A percentile compares a stretch with the other conserved stretches of the same genome.
phyloP scores from a whole-genome alignment of 495 filamentous ascomycete genomes.

The Aspergillus saccharolyticus region DNA sequence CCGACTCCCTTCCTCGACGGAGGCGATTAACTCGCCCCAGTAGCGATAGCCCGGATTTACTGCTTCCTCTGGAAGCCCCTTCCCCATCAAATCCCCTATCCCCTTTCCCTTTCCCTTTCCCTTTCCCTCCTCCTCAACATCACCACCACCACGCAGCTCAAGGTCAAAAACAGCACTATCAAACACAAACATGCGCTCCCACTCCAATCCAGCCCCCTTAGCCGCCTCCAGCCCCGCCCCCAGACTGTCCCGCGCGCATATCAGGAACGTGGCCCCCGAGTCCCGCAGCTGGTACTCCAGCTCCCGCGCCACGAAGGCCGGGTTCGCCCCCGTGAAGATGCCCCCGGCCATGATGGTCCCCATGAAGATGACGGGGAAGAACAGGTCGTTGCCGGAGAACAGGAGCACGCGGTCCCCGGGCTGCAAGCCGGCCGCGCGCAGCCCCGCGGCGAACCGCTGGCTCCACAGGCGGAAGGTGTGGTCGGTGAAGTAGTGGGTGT shows the following conservation, averaged over 20 bases:
- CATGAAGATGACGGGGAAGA: conserved; percentile 67
- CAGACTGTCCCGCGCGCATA: conserved; percentile 49
- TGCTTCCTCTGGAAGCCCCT: too few species aligned
- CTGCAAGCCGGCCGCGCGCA: conserved; percentile 59
- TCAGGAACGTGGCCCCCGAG: conserved; percentile 58
- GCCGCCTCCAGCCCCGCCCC: conserved; percentile 42
- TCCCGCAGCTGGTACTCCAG: conserved; percentile 71
- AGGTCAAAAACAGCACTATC: conserved; percentile 43
- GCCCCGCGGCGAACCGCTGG: conserved; percentile 66
- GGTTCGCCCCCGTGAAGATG: conserved; percentile 76
- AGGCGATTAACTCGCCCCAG: conserved; percentile 46
- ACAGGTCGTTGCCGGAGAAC: conserved; percentile 67
- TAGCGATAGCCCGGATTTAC: conserved; percentile 43
- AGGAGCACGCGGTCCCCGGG: conserved; percentile 68
- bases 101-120: conserved; percentile 24
- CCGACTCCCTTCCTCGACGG: conserved; percentile 34
- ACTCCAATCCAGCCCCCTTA: conserved; percentile 30
- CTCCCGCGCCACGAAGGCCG: conserved; percentile 64
- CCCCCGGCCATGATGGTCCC: conserved; percentile 74
- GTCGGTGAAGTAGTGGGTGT: conserved; percentile 50
- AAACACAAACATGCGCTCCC: conserved; percentile 45
- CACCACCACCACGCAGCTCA: not conserved
- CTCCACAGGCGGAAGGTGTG: conserved; percentile 62
- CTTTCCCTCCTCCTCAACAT: not conserved
- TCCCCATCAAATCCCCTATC: too few species aligned